Conservation (phyloP, 2,329 filamentous ascomycete genomes). For the Bertia moriformis region DNA sequence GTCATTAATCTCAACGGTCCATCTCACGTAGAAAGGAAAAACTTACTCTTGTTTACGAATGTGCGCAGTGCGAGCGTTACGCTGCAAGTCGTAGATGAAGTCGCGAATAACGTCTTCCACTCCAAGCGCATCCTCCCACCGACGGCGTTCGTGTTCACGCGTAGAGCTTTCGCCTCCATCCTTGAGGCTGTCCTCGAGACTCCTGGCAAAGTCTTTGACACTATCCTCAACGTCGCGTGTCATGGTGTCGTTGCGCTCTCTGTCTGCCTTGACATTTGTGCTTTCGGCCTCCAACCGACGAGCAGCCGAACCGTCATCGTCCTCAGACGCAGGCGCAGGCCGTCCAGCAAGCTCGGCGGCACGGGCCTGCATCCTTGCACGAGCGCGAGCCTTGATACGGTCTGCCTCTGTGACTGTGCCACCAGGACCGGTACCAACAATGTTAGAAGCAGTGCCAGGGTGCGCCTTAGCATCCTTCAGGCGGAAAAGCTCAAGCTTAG, state of each 20-base stretch:
- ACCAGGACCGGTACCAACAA: constrained; percentile 85
- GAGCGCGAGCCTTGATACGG: constrained; percentile 82
- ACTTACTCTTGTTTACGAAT: constrained; percentile 43
- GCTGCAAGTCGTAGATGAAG: constrained; percentile 92
- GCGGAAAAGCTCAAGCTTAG: constrained; percentile 81
- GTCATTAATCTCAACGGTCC: constrained; percentile 20
- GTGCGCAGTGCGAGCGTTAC: constrained; percentile 65
- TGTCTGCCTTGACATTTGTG: constrained; percentile 65
- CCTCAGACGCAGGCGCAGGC: constrained; percentile 45
- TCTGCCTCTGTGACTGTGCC: constrained; percentile 85
- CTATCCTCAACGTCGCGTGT: constrained; percentile 93
- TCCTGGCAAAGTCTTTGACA: constrained; percentile 71
- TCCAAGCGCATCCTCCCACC: constrained; percentile 91
- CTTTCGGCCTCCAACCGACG: constrained; percentile 82
- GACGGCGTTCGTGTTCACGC: constrained; percentile 76
- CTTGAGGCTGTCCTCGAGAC: constrained; percentile 77
- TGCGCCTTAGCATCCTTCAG: constrained; percentile 85
- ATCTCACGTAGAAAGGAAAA: constrained; percentile 24
- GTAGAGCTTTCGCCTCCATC: constrained; percentile 62
- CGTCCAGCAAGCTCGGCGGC: constrained; percentile 83
- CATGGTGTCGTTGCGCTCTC: constrained; percentile 91
- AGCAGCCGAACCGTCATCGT: constrained; percentile 66
- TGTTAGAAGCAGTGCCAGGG: constrained; percentile 45
- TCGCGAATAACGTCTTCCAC: constrained; percentile 95
- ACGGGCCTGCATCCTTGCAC: constrained; percentile 97